These are phyloP conservation scores for Nicotiana rustica DNA, from an alignment of 305 asterid genomes.

Conservation along the genomic window DNA sequence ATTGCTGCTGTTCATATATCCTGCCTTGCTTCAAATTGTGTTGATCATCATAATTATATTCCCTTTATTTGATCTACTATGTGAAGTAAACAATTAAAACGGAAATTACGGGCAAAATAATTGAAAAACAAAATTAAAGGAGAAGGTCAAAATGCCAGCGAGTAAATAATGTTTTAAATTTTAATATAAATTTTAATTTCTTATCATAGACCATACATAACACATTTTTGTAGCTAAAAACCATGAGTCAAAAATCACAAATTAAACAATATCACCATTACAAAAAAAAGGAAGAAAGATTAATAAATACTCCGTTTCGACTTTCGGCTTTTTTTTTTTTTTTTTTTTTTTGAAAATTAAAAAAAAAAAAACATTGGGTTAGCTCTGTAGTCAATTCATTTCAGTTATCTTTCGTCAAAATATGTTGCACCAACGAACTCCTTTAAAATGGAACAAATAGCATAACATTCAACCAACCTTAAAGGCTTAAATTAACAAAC, in stretches of 20 bases:
- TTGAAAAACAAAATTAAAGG: neutral
- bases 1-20: neutral
- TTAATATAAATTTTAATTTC: neutral
- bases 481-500: constrained; percentile 4
- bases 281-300: neutral
- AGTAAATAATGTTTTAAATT: neutral
- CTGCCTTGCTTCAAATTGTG: neutral
- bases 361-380: neutral
- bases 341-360: neutral
- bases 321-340: neutral
- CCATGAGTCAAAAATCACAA: neutral
- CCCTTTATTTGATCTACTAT: neutral
- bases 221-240: neutral
- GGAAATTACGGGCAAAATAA: neutral
- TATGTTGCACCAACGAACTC: neutral
- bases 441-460: neutral
- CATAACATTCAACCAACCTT: constrained; percentile 8
- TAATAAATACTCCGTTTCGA: neutral
- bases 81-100: neutral
- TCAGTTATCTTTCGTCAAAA: neutral
- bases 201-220: neutral
- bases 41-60: neutral
- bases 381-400: neutral
- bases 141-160: neutral
- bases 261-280: neutral